Percentiles rank a stretch among this genome's conserved stretches.
phyloP scores from a whole-genome alignment of 352 stramenopile species.

The Globisporangium parvum region DNA sequence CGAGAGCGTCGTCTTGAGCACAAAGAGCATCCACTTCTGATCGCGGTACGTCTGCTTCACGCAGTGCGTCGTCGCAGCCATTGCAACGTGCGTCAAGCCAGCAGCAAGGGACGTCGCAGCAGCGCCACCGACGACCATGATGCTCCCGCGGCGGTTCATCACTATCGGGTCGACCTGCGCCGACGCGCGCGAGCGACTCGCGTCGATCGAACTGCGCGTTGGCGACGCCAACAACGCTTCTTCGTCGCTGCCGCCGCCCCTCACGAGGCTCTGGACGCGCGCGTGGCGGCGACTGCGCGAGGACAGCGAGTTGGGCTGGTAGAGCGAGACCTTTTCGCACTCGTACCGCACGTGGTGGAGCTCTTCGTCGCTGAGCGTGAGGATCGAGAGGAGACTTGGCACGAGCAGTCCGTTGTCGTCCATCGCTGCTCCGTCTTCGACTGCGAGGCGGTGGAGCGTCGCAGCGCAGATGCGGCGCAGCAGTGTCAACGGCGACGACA shows the following conservation, averaged over 20 bases:
- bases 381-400: constrained; percentile 47
- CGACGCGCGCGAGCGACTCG: too few relatives aligned
- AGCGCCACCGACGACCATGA: neutral
- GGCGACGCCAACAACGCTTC: too few relatives aligned
- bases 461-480: constrained; percentile 47
- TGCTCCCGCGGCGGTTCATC: constrained; percentile 3
- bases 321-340: constrained; percentile 64
- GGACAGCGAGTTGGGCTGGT: neutral
- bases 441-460: constrained; percentile 63
- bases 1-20: constrained; percentile 64
- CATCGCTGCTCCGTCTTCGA: constrained; percentile 44
- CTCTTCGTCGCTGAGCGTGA: constrained; percentile 52
- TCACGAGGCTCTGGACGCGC: too few relatives aligned
- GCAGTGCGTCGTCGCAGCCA: constrained; percentile 31
- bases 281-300: too few relatives aligned
- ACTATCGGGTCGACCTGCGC: neutral
- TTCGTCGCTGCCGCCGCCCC: neutral
- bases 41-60: constrained; percentile 52
- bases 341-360: constrained; percentile 71
- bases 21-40: constrained; percentile 63
- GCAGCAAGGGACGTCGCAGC: neutral
- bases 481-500: constrained; percentile 1
- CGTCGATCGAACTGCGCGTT: too few relatives aligned
- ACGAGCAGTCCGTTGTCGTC: constrained; percentile 34
- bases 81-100: constrained; percentile 2